Base-by-base conservation (phyloP, 352 stramenopile genomes). In the Globisporangium viniferum region DNA sequence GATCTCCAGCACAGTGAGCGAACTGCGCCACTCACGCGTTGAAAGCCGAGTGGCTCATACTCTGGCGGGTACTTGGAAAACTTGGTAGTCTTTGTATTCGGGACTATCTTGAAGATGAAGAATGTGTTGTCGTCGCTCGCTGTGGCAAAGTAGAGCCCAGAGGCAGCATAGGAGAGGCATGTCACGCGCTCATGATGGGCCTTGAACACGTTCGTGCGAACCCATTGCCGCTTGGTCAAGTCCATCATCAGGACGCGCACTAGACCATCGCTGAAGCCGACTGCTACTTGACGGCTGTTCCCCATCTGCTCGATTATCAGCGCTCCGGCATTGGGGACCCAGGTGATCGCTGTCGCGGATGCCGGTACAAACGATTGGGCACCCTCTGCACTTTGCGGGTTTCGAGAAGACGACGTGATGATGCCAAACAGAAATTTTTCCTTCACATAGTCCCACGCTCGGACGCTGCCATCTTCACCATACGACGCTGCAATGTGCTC, bases 191-290 rank as follows among this genome's bases (percentile, higher is more conserved):
- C 79, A 61, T 77, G 88, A 69, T 98, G 94, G 14, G 94, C 92
- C 59, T 98, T 98, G 65, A 97, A 88, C 1, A 91, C 82, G 57
- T 92, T 90, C 15, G 84, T 76, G 51, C 81, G 79, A 9, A 93
- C 75, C 75, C 85, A 91, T 7, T 69, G 67, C 3, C 78, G 70
- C 60, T 79, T 77, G 0, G 71, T 63, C 3, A 90, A 49, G 56
- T 94, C 82, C 64, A 89, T 71, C 31, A 92, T 44, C 24, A 93
- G 53, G 5, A 94, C 70, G 7, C 92, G 84, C 22, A 98, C 76
- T 15, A 97, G 78, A 7, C 93, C 93, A 63, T 98, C 89, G 41
- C 78, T 80, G 71, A 97, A 98, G 0, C 94, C 94, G 24, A 98
- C 93, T 24, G 82, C 76, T 56, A 98, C 76, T 24, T 94, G 93